A percentile compares a stretch with the other conserved stretches of the same genome.
Evolutionary conservation across 768 basidiomycete genomes (phyloP).

Genomic region (Pulveroboletus ravenelii): DNA sequence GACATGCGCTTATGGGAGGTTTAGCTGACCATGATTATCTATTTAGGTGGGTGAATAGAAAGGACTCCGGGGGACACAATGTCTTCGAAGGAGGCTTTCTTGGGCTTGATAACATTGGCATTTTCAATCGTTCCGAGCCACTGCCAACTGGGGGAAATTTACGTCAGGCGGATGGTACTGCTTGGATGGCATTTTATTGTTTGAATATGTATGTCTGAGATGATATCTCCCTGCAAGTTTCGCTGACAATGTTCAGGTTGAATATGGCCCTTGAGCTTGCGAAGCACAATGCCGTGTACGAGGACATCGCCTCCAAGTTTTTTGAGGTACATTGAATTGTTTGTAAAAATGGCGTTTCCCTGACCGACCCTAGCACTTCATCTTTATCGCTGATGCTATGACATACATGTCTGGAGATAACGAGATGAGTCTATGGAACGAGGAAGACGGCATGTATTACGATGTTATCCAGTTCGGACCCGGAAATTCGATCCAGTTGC

Average conservation of each 20-base stretch:
- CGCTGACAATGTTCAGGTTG: conserved; percentile 49
- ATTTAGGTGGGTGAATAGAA: conserved; percentile 94
- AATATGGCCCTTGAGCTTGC: conserved; percentile 97
- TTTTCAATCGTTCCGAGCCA: conserved; percentile 97
- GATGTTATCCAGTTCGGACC: conserved; percentile 90
- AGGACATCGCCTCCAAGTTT: conserved; percentile 99
- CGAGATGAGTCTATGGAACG: conserved; percentile 88
- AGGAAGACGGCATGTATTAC: conserved; percentile 97
- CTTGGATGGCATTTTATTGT: conserved; percentile 99
- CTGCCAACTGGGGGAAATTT: conserved; percentile 90
- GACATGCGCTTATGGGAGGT: background rate
- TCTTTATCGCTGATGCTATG: conserved; percentile 99
- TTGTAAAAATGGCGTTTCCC: conserved; percentile 1
- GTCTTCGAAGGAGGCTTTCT: conserved; percentile 99
- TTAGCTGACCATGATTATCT: conserved; percentile 1
- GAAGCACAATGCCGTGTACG: conserved; percentile 95
- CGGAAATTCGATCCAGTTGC: conserved; percentile 81
- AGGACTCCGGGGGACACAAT: conserved; percentile 90
- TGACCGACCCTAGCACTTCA: conserved; percentile 68
- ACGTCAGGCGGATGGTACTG: conserved; percentile 97
- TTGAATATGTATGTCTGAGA: conserved; percentile 73
- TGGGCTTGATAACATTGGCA: conserved; percentile 95
- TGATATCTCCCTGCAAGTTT: background rate
- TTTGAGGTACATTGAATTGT: conserved; percentile 56
- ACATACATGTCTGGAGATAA: conserved; percentile 79